A percentile compares a stretch with the other conserved stretches of the same genome.
Conservation (phyloP, 805 yeast genomes). For the Clavispora carvajalis region DNA sequence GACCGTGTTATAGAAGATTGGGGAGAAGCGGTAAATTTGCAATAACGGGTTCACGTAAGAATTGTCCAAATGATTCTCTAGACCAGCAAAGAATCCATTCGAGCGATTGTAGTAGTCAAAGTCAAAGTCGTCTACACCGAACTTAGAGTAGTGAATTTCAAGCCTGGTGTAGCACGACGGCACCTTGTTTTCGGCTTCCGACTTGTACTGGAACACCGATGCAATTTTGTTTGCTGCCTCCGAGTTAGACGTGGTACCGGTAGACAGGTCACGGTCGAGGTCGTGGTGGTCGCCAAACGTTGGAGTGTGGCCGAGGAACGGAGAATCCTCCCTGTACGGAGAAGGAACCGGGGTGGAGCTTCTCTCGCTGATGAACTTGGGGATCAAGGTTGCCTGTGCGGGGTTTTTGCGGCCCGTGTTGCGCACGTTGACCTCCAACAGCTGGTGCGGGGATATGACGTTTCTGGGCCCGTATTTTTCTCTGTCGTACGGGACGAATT, state of each 20-base stretch:
- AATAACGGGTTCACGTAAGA: constrained; percentile 67
- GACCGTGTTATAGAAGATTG: constrained; percentile 64
- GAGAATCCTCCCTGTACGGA: constrained; percentile 9
- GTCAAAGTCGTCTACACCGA: constrained; percentile 93
- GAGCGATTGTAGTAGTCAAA: constrained; percentile 80
- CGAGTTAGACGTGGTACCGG: constrained; percentile 5
- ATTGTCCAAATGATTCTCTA: constrained; percentile 83
- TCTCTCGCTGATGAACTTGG: constrained; percentile 59
- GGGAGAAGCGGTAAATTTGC: constrained; percentile 74
- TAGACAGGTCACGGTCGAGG: constrained; percentile 8
- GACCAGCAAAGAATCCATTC: constrained; percentile 52
- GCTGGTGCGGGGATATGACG: constrained; percentile 37
- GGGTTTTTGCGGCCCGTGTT: constrained; percentile 10
- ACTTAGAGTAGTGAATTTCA: constrained; percentile 76
- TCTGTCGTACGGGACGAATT: constrained; percentile 42
- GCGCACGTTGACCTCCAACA: constrained; percentile 19
- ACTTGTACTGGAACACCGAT: constrained; percentile 18
- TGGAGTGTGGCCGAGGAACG: constrained; percentile 6
- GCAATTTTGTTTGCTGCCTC: constrained; percentile 4
- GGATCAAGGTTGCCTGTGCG: constrained; percentile 20
- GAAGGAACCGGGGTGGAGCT: constrained; percentile 10
- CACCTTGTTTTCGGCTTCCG: constrained; percentile 20
- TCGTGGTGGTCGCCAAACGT: constrained; percentile 8
- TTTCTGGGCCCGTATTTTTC: constrained; percentile 56
- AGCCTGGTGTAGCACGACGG: constrained; percentile 75